Base-by-base conservation (phyloP, 225 moss, liverwort and hornwort genomes). In the Polytrichum commune region DNA sequence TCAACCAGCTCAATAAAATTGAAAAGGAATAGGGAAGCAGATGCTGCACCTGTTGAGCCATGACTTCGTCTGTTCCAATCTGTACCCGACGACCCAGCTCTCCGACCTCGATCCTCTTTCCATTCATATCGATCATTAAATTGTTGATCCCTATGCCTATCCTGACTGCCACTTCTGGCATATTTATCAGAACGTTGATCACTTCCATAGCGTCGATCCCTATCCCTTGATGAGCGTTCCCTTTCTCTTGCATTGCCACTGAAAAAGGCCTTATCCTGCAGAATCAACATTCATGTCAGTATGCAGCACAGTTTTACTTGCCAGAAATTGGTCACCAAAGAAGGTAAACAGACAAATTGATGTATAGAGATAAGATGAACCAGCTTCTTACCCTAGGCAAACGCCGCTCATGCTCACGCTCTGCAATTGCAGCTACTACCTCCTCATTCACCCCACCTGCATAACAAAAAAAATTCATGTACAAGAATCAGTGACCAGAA, bases 101-200 rank as follows among this genome's bases (percentile, higher is more conserved):
- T 81, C 53, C 73, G 67, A 65, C 80, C 84, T 55, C 74, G 81
- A 29, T 75, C 78, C 60, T 70, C 35, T 77, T 80, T 77, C 38
- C 57, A 83, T 8, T 81, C 85, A 70, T 77, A 63, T 56, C 78
- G 80, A 8, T 77, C 74, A 54, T 23, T 77, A 29, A 77, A 88
- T 53, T 79, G 75, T 7, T 83, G 70, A 63, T 85, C 73, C 64
- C 73, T 81, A 62, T 73, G 81, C 70, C 78, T 77, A 64, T 90
- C 78, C 71, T 77, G 83, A 55, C 76, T 74, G 13, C 77, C 72
- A 24, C 78, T 77, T 68, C 82, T 81, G 32, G 63, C 64, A 78
- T 76, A 46, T 54, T 73, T 87, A 55, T 79, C 83, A 73, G 65
- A 69, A 26, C 78, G 76, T 80, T 68, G 66, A 13, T 79, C 80